phyloP scores from a whole-genome alignment of 2,329 filamentous ascomycete genomes.

The Rhinocladiella similis region DNA sequence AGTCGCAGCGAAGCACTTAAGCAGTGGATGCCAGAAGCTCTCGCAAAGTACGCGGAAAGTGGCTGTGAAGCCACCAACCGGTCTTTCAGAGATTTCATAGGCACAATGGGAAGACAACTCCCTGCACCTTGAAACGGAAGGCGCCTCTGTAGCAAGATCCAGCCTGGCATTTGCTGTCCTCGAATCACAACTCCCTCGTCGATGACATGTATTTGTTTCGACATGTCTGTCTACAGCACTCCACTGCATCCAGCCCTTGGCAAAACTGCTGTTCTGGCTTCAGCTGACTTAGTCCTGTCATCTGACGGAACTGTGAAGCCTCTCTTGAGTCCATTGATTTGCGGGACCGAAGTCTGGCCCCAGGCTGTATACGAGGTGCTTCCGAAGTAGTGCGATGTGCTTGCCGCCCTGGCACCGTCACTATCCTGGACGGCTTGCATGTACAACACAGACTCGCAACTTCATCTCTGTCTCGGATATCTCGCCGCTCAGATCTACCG shows the following conservation, averaged over 20 bases:
- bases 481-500: not conserved
- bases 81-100: constrained; percentile 16
- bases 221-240: too few relatives aligned
- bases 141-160: not conserved
- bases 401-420: too few relatives aligned
- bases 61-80: constrained; percentile 20
- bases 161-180: too few relatives aligned
- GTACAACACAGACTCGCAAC: not conserved
- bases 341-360: not conserved
- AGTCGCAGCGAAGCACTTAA: constrained; percentile 57
- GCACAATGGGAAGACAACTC: constrained; percentile 7
- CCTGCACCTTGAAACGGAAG: not conserved
- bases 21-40: constrained; percentile 48
- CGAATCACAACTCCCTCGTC: too few relatives aligned
- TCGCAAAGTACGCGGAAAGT: constrained; percentile 39
- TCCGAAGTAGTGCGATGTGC: not conserved
- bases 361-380: not conserved
- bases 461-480: not conserved
- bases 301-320: not conserved
- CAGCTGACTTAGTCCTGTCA: not conserved
- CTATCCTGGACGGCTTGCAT: not conserved
- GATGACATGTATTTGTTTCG: too few relatives aligned
- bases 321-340: not conserved
- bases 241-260: not conserved
- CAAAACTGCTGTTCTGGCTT: not conserved